phyloP scores from a whole-genome alignment of 768 basidiomycete genomes.

The Leucocoprinus sp. region DNA sequence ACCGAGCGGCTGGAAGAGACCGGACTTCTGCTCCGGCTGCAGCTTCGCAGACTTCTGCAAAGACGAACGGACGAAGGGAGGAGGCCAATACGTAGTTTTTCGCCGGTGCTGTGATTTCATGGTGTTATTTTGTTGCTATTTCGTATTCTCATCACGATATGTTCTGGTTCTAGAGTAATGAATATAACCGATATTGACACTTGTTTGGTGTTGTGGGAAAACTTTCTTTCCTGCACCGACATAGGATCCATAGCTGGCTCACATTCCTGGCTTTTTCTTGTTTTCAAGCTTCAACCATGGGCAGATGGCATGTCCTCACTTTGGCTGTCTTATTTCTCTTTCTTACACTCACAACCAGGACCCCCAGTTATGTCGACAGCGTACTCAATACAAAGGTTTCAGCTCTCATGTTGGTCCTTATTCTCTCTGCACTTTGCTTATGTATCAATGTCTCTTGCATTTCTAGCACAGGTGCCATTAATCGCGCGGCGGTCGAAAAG shows the following conservation, averaged over 20 bases:
- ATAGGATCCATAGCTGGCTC: slow-evolving; percentile 4
- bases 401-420: slow-evolving; percentile 59
- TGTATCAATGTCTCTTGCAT: neutral
- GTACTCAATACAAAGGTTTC: slow-evolving; percentile 70
- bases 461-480: slow-evolving; percentile 62
- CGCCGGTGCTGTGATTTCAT: slow-evolving; percentile 7
- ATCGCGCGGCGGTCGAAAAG: slow-evolving; percentile 59
- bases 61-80: slow-evolving; percentile 19
- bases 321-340: slow-evolving; percentile 11
- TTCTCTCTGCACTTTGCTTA: neutral
- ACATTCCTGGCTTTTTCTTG: slow-evolving; percentile 15
- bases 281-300: slow-evolving; percentile 38
- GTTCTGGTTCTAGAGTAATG: neutral
- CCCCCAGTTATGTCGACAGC: slow-evolving; percentile 62
- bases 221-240: slow-evolving; percentile 21
- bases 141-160: neutral
- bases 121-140: slow-evolving; percentile 12
- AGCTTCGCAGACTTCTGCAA: slow-evolving; percentile 1
- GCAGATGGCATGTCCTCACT: slow-evolving; percentile 50
- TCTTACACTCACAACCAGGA: slow-evolving; percentile 37
- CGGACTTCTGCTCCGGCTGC: slow-evolving; percentile 9
- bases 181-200: slow-evolving; percentile 22
- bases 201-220: slow-evolving; percentile 22
- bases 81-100: slow-evolving; percentile 25
- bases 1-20: slow-evolving; percentile 30